Conservation (phyloP, 768 basidiomycete genomes). For the Strobilomyces echinocephalus region DNA sequence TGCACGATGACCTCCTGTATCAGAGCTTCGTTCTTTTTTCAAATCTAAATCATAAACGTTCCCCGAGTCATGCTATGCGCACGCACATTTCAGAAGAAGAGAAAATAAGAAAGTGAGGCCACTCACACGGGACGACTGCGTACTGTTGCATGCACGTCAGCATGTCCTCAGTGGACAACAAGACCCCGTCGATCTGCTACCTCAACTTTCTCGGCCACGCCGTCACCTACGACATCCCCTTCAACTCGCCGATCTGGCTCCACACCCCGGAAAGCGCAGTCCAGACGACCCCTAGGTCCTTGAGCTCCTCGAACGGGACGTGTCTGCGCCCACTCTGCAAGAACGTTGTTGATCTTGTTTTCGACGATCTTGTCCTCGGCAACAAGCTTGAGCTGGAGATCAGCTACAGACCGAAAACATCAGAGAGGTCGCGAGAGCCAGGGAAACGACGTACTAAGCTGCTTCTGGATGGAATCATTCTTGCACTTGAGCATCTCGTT, state of each 20-base stretch:
- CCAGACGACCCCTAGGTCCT: no score
- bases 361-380: conserved; percentile 98
- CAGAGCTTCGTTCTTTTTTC: conserved; percentile 78
- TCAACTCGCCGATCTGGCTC: conserved; percentile 84
- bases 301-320: conserved; percentile 98
- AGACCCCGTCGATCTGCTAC: conserved; percentile 89
- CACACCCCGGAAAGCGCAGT: conserved; percentile 90
- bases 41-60: conserved; percentile 96
- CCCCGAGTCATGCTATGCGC: conserved; percentile 77
- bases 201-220: conserved; percentile 95
- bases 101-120: conserved; percentile 1
- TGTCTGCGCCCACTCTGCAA: conserved; percentile 91
- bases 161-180: no score
- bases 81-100: conserved; percentile 1
- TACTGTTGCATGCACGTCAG: no score
- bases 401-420: conserved; percentile 47
- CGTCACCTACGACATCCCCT: conserved; percentile 85
- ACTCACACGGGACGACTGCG: conserved; percentile 69
- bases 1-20: conserved; percentile 96
- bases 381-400: conserved; percentile 96
- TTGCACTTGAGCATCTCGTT: conserved; percentile 97
- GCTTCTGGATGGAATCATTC: conserved; percentile 97
- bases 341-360: conserved; percentile 87
- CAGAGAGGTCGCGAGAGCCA: conserved; percentile 1
- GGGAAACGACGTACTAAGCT: conserved; percentile 63